A percentile compares a stretch with the other conserved stretches of the same genome.
Conservation (phyloP, 176 grass and related monocot genomes). For the Panicum miliaceum region DNA sequence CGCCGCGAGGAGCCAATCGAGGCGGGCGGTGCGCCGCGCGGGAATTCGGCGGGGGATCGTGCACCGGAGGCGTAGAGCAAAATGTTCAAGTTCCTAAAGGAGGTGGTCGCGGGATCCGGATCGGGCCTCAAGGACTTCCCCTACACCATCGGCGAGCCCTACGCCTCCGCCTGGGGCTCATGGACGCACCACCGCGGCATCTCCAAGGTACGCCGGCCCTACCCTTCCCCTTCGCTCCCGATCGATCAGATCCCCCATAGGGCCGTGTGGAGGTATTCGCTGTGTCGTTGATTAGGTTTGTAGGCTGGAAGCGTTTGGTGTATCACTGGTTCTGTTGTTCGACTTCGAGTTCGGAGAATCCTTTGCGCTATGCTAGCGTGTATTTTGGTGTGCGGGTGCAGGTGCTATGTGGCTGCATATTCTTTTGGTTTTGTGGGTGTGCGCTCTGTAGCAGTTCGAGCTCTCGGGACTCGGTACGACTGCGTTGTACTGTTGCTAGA, state of each 20-base stretch:
- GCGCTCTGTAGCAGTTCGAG: background rate
- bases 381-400: background rate
- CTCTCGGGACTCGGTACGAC: background rate
- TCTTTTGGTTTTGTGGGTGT: background rate
- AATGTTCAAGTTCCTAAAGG: constrained; percentile 99
- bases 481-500: constrained; percentile 1
- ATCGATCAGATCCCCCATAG: constrained; percentile 26
- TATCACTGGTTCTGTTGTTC: background rate
- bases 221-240: background rate
- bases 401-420: background rate
- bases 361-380: background rate
- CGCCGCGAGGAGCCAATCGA: constrained; percentile 31
- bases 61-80: constrained; percentile 29
- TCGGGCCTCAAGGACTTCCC: constrained; percentile 93
- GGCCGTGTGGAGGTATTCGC: background rate
- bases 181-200: constrained; percentile 92
- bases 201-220: constrained; percentile 63
- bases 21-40: constrained; percentile 6
- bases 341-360: background rate
- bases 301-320: background rate
- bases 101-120: constrained; percentile 95
- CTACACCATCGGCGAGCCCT: constrained; percentile 92
- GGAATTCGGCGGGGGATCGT: constrained; percentile 3
- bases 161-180: constrained; percentile 85
- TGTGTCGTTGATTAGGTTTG: background rate